These are phyloP conservation scores for Fusarium solani-melongenae DNA, from an alignment of 2,329 filamentous ascomycete species.

Conservation along the genomic window DNA sequence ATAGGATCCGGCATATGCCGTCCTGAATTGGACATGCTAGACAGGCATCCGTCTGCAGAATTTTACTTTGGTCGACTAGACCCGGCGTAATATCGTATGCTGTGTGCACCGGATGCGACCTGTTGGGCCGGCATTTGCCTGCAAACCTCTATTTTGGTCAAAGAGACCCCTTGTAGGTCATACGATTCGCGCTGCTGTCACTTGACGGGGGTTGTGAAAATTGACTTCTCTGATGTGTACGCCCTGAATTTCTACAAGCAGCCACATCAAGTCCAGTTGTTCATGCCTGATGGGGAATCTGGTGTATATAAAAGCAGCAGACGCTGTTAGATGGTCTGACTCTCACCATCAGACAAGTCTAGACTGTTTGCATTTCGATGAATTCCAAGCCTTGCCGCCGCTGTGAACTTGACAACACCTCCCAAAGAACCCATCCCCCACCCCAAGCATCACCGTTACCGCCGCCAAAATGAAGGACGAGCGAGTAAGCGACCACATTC, in stretches of 20 bases:
- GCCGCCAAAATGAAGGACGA: slow-evolving; percentile 24
- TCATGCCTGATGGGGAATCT: background rate
- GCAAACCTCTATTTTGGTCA: slow-evolving; percentile 4
- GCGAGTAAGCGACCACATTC: slow-evolving; percentile 29
- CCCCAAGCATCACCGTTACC: background rate
- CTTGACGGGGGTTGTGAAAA: slow-evolving; percentile 15
- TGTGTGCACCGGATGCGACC: slow-evolving; percentile 13
- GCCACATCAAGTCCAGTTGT: background rate
- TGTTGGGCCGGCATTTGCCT: slow-evolving; percentile 14
- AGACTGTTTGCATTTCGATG: slow-evolving; percentile 12
- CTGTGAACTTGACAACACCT: background rate
- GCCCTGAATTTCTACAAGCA: background rate
- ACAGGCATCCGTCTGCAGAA: background rate
- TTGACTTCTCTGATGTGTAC: background rate
- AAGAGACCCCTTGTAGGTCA: background rate
- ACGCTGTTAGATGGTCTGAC: background rate
- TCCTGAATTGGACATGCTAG: background rate
- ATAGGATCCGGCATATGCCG: background rate
- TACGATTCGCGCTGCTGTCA: slow-evolving; percentile 8
- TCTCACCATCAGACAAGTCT: background rate
- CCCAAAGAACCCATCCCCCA: background rate
- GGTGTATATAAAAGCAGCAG: background rate
- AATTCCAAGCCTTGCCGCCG: background rate
- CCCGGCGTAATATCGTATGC: slow-evolving; percentile 1
- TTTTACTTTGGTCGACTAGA: background rate